phyloP scores from a whole-genome alignment of 768 basidiomycete species.

The Tulasnella sp. region DNA sequence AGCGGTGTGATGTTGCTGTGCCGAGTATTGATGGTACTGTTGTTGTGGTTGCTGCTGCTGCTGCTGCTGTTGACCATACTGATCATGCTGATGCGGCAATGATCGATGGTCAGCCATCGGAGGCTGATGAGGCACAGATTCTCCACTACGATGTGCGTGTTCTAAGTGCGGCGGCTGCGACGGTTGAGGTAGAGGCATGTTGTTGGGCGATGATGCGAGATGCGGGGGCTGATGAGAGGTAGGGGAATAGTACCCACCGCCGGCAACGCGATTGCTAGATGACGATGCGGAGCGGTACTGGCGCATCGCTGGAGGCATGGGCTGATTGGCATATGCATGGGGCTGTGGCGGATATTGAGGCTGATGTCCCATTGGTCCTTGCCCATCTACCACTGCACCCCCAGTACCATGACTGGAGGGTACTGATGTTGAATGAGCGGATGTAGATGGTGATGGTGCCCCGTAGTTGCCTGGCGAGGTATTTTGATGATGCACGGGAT shows the following conservation, averaged over 20 bases:
- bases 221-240: not conserved
- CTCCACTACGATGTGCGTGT: not conserved
- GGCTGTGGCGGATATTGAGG: not conserved
- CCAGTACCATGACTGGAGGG: slow-evolving; percentile 1
- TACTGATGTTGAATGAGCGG: not conserved
- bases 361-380: not conserved
- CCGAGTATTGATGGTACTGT: not conserved
- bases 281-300: slow-evolving; percentile 1
- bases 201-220: not conserved
- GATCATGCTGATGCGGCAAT: not conserved
- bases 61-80: slow-evolving; percentile 3
- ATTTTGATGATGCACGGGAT: slow-evolving; percentile 4
- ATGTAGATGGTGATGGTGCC: slow-evolving; percentile 3
- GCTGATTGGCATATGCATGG: not conserved
- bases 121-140: slow-evolving; percentile 4
- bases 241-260: not conserved
- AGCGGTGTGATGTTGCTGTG: not conserved
- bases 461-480: not conserved
- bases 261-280: not conserved
- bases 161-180: not conserved
- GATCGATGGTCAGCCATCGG: not conserved
- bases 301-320: not conserved
- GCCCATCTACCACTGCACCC: not conserved
- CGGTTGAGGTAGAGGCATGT: not conserved
- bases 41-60: slow-evolving; percentile 8